These are phyloP conservation scores for Lepiota venenata DNA, from an alignment of 768 basidiomycete genomes.

Conservation along the genomic window DNA sequence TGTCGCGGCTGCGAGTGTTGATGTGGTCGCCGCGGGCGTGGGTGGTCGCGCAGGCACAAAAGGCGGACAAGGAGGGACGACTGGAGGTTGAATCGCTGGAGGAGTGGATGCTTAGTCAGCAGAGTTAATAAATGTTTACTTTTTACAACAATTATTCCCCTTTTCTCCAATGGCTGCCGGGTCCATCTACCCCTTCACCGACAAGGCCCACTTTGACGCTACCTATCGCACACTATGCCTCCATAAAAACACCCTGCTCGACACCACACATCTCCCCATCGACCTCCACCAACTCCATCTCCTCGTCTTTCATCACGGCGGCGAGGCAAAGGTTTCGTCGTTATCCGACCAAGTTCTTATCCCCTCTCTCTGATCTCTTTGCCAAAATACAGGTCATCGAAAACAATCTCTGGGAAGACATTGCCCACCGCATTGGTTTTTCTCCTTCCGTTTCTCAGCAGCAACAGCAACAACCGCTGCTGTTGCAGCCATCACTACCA, in stretches of 20 bases:
- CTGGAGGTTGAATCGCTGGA: too few species aligned
- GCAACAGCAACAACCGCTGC: too few species aligned
- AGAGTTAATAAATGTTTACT: too few species aligned
- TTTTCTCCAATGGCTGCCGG: too few species aligned
- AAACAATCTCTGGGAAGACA: conserved; percentile 5
- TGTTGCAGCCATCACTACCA: too few species aligned
- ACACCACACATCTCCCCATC: conserved; percentile 2
- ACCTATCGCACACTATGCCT: conserved; percentile 9
- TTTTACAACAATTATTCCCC: too few species aligned
- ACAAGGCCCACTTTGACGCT: conserved; percentile 6
- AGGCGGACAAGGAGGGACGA: too few species aligned
- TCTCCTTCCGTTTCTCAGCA: conserved; percentile 7
- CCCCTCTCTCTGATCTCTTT: neutral
- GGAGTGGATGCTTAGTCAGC: too few species aligned
- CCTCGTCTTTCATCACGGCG: conserved; percentile 5
- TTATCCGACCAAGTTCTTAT: neutral
- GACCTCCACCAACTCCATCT: conserved; percentile 8
- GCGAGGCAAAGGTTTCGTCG: conserved; percentile 7
- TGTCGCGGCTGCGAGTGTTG: neutral
- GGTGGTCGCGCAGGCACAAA: neutral
- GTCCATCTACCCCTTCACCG: conserved; percentile 10
- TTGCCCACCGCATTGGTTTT: conserved; percentile 7
- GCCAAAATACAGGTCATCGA: conserved; percentile 2
- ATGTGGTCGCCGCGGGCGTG: neutral
- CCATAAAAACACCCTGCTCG: conserved; percentile 9